Conservation (phyloP, 2,329 filamentous ascomycete species). For the Pestalotiopsis fici region DNA sequence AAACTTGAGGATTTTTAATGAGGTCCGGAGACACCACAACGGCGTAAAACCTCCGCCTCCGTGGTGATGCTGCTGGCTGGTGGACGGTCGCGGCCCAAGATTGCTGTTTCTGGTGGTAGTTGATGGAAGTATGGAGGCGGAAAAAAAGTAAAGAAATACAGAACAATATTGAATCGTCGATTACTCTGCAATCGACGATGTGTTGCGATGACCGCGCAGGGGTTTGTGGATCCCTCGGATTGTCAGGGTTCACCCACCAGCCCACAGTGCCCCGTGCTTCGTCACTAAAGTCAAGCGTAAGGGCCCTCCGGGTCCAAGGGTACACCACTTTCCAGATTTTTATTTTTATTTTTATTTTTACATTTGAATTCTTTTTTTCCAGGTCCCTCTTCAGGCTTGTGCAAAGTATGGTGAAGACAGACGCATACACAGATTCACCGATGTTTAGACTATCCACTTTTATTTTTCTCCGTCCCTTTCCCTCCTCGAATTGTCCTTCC, state of each 20-base stretch:
- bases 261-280: neutral
- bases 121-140: neutral
- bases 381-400: neutral
- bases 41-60: neutral
- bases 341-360: neutral
- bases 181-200: slow-evolving; percentile 17
- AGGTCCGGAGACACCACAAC: neutral
- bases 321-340: too few species aligned
- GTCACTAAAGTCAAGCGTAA: too few species aligned
- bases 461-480: too few species aligned
- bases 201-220: neutral
- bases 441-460: neutral
- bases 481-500: too few species aligned
- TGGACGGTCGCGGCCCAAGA: neutral
- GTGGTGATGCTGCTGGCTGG: neutral
- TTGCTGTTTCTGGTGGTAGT: neutral
- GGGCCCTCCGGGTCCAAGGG: too few species aligned
- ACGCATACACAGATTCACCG: neutral
- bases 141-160: slow-evolving; percentile 3
- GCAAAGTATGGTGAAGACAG: neutral
- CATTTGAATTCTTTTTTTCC: neutral
- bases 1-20: neutral
- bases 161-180: slow-evolving; percentile 24
- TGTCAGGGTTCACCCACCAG: neutral
- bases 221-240: neutral